These are phyloP conservation scores for Vitellaria paradoxa DNA, from an alignment of 179 eudicot species.

Conservation along the genomic window DNA sequence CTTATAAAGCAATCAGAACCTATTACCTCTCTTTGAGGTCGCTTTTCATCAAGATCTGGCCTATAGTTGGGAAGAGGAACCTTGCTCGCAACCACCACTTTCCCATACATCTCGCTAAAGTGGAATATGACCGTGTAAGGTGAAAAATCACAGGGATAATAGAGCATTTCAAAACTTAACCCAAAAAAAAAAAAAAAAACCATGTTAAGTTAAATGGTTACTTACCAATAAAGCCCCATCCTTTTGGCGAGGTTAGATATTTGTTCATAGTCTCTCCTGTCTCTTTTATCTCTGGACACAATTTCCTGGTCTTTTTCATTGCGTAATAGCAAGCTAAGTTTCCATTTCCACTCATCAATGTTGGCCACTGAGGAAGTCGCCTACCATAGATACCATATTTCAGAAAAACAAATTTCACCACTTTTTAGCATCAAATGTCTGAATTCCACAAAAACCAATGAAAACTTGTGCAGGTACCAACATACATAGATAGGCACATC, in stretches of 20 bases:
- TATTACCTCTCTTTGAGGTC: conserved; percentile 98
- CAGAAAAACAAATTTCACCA: background rate
- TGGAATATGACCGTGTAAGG: conserved; percentile 6
- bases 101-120: conserved; percentile 79
- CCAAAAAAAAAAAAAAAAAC: background rate
- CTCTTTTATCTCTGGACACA: conserved; percentile 85
- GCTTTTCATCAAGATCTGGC: conserved; percentile 97
- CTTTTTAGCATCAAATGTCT: background rate
- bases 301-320: conserved; percentile 84
- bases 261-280: conserved; percentile 88
- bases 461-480: background rate
- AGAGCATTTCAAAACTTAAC: background rate
- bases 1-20: background rate
- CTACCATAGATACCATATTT: conserved; percentile 33
- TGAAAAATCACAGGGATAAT: background rate
- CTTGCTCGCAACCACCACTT: conserved; percentile 95
- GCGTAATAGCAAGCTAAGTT: conserved; percentile 77
- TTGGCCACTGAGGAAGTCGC: conserved; percentile 96
- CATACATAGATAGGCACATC: background rate
- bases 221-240: conserved; percentile 92
- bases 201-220: background rate
- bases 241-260: conserved; percentile 88
- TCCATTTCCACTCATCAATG: conserved; percentile 99
- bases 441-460: background rate
- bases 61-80: conserved; percentile 97